These are phyloP conservation scores for Epichloe elymi DNA, from an alignment of 2,329 filamentous ascomycete species.

Conservation along the genomic window DNA sequence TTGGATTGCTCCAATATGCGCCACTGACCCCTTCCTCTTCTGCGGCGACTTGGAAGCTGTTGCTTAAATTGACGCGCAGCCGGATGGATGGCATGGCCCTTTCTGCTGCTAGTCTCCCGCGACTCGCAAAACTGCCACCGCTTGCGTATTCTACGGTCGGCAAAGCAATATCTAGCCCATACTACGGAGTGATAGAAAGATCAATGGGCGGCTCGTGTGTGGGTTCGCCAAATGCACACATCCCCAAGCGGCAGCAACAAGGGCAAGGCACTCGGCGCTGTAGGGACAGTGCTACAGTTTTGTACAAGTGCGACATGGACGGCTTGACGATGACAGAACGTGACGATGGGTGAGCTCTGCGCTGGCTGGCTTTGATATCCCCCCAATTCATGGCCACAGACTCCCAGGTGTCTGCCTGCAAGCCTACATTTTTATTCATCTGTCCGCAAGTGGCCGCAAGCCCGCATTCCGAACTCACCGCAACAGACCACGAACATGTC, in stretches of 20 bases:
- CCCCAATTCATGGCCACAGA: background rate
- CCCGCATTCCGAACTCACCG: constrained; percentile 1
- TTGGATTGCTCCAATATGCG: too few species aligned
- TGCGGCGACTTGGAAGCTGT: too few species aligned
- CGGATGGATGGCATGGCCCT: background rate
- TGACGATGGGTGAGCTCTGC: background rate
- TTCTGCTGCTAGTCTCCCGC: background rate
- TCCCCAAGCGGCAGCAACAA: too few species aligned
- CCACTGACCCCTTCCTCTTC: too few species aligned
- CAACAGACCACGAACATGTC: background rate
- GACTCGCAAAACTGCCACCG: background rate
- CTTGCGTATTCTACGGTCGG: background rate
- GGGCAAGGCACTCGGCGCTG: background rate
- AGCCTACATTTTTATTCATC: background rate
- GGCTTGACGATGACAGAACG: background rate
- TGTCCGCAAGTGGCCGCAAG: constrained; percentile 1
- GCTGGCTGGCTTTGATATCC: too few species aligned
- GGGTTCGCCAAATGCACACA: too few species aligned
- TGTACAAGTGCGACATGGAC: background rate
- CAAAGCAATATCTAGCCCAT: background rate
- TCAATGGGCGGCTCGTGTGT: background rate
- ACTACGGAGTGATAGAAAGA: background rate
- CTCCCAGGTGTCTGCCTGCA: background rate
- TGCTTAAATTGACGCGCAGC: background rate
- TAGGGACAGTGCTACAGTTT: background rate